Percentiles rank a stretch among this genome's conserved stretches.
phyloP scores from a whole-genome alignment of 495 filamentous ascomycete species.

The Glarea lozoyensis region DNA sequence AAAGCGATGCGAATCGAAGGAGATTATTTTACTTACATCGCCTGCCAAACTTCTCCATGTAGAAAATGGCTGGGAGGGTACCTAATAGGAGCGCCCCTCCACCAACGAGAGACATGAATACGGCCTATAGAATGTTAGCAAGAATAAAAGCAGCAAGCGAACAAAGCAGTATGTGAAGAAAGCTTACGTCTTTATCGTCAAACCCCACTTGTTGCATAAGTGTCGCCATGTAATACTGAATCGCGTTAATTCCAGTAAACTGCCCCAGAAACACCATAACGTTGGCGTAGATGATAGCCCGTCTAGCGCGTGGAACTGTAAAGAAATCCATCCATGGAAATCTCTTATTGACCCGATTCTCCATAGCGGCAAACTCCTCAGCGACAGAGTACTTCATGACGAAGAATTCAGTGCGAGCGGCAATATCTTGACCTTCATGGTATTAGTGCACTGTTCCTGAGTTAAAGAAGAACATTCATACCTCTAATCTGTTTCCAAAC shows the following conservation, averaged over 20 bases:
- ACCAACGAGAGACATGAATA: constrained; percentile 56
- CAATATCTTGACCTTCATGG: too few species aligned
- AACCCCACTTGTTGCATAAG: constrained; percentile 51
- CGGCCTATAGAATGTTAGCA: too few species aligned
- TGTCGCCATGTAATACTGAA: constrained; percentile 55
- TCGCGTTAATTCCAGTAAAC: constrained; percentile 51
- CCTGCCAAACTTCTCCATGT: constrained; percentile 52
- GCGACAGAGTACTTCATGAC: constrained; percentile 48
- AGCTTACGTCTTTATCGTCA: constrained; percentile 32
- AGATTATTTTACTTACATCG: too few species aligned
- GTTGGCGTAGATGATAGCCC: constrained; percentile 52
- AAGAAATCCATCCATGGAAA: constrained; percentile 52
- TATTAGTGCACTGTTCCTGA: too few species aligned
- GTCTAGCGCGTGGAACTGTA: constrained; percentile 46
- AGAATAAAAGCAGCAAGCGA: too few species aligned
- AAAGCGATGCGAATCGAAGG: too few species aligned
- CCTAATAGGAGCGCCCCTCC: constrained; percentile 48
- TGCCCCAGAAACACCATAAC: constrained; percentile 56
- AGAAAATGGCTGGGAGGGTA: constrained; percentile 48
- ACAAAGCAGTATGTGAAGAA: too few species aligned
- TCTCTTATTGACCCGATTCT: constrained; percentile 1
- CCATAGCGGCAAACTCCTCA: constrained; percentile 34
- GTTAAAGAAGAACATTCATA: too few species aligned
- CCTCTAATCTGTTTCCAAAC: constrained; percentile 58
- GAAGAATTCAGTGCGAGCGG: constrained; percentile 50